A percentile compares a stretch with the other conserved stretches of the same genome.
Evolutionary conservation across 2,329 filamentous ascomycete species (phyloP).

Genomic region (Scedosporium boydii): DNA sequence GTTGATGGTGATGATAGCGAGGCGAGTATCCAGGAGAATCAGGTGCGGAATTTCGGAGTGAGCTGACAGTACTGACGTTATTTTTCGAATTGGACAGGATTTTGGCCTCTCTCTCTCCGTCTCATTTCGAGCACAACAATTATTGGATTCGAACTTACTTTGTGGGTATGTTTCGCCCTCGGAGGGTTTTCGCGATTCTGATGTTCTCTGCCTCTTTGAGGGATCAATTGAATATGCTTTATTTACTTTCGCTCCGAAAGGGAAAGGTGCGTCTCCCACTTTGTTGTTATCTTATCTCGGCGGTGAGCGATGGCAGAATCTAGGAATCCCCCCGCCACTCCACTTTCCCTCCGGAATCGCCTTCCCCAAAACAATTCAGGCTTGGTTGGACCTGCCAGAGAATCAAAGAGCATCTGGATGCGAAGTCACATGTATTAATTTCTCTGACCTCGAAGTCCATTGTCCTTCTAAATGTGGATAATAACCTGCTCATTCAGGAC

Average conservation of each 20-base stretch:
- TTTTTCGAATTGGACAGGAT: neutral
- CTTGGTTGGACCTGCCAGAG: no score
- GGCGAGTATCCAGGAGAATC: neutral
- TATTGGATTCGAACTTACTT: no score
- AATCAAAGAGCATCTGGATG: no score
- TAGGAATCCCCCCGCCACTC: neutral
- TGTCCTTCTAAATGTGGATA: no score
- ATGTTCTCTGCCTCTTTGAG: slow-evolving; percentile 1
- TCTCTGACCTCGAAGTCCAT: no score
- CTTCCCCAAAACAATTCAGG: neutral
- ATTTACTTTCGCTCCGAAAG: slow-evolving; percentile 29
- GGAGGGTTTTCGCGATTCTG: neutral
- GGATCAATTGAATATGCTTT: slow-evolving; percentile 13
- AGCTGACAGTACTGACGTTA: neutral
- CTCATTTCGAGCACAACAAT: no score
- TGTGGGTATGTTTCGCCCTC: neutral
- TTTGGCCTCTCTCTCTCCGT: no score
- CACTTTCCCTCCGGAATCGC: neutral
- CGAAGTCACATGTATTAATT: no score
- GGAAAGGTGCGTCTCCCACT: slow-evolving; percentile 12
- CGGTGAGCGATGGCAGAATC: slow-evolving; percentile 1
- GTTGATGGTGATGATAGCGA: neutral
- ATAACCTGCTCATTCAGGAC: no score
- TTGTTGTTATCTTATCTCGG: neutral
- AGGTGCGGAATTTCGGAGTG: neutral